A percentile compares a stretch with the other conserved stretches of the same genome.
phyloP scores from a whole-genome alignment of 805 yeast species.

The Suhomyces faveliae region DNA sequence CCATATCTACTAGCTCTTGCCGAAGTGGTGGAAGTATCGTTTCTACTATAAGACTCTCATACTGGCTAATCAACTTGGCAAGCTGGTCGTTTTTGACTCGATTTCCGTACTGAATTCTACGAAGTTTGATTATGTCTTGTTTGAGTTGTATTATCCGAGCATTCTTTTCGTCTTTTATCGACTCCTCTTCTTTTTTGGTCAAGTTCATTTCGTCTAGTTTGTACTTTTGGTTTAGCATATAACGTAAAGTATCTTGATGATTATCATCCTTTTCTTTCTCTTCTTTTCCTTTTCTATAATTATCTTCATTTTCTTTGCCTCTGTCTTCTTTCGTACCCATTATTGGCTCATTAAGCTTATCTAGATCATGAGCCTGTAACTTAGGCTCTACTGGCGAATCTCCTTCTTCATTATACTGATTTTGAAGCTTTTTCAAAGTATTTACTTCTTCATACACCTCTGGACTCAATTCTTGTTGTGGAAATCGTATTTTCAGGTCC shows the following conservation, averaged over 20 bases:
- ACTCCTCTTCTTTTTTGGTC: not conserved
- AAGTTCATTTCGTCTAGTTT: constrained; percentile 17
- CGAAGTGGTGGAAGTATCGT: constrained; percentile 30
- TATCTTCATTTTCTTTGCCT: not conserved
- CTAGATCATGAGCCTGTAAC: not conserved
- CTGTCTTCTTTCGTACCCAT: not conserved
- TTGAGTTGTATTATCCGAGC: constrained; percentile 22
- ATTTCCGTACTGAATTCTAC: constrained; percentile 18
- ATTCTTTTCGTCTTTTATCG: constrained; percentile 8
- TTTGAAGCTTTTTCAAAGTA: not conserved
- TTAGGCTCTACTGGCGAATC: no score
- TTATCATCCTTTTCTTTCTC: not conserved
- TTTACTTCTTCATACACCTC: not conserved
- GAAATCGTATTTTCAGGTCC: constrained; percentile 18
- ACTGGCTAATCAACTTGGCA: constrained; percentile 21
- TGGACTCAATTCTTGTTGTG: constrained; percentile 1
- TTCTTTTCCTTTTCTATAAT: not conserved
- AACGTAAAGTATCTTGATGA: constrained; percentile 14
- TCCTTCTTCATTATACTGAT: not conserved
- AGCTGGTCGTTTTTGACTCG: constrained; percentile 23
- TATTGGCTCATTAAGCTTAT: not conserved
- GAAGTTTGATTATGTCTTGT: constrained; percentile 27
- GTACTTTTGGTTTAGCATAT: constrained; percentile 26
- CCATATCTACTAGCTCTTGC: constrained; percentile 13
- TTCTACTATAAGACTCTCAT: constrained; percentile 28